Evolutionary conservation across 352 stramenopile genomes (phyloP), one percentile per base, ranked within the genome.

Genomic region (Pythium coloratum): DNA sequence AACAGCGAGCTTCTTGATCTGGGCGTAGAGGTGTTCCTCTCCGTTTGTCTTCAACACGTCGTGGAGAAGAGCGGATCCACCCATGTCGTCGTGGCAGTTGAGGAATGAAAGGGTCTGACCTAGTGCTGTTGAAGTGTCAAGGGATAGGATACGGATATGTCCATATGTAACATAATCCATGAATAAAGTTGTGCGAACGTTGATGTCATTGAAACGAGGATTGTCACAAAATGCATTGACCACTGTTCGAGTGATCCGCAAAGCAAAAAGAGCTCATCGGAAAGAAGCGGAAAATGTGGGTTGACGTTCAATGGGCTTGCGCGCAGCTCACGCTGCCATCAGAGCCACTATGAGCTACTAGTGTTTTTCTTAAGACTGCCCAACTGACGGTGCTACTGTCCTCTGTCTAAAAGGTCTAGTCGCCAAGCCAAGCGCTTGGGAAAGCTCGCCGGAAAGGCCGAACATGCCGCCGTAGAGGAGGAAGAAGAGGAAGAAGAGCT

Each of bases 361-460:
- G 3, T 13, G 9, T n/a, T 46, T 3, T 13, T 18, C 9, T n/a
- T 3, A 46, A n/a, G 38, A 46, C 1, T 18, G 13, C 13, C 13
- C 6, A 6, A 51, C n/a, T 51, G n/a, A 51, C 13, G 12, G 44
- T 9, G 18, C 44, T 32, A 6, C 5, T 28, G 18, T 14, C 20
- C 32, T n/a, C 16, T 32, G 8, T 32, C 20, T 1, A 51, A 32
- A 30, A 95, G 87, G 87, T 95, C 87, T 63, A 83, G 82, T 14
- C 82, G 87, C 55, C 87, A 95, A 77, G 84, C 81, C 8, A 92
- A 92, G 55, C 81, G 87, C 26, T 42, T 88, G 44, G 71, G 72
- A 30, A 83, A 80, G 66, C 71, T 89, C 33, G 72, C 78, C 13
- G 75, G 75, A 50, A 76, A 88, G 70, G 55, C 59, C 18, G 58